Evolutionary conservation across 225 moss, liverwort and hornwort species (phyloP), one percentile per base, ranked within the genome.

Genomic region (Thuidium tamariscinum): DNA sequence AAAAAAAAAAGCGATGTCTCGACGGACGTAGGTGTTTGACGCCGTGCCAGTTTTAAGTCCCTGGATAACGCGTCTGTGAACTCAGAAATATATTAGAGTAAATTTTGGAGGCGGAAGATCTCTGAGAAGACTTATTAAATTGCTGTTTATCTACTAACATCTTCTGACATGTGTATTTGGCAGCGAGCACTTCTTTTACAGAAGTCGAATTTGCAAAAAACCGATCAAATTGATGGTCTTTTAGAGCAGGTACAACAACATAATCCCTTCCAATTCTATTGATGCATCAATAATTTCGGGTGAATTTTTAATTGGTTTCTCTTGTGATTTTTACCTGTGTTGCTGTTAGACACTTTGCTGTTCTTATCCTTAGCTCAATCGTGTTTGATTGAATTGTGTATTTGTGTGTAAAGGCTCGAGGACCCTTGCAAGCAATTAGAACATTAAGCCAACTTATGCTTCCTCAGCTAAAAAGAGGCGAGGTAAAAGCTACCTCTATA

Each of bases 391-490:
- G 61, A 34, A 83, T 89, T 59, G 52, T 90, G 64, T 81, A 36
- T 81, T 89, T 48, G 32, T 83, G 54, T 86, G 63, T 85, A 62
- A 76, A 97, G 97, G 97, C 94, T 81, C 93, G 92, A 84, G 97
- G 93, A 89, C 95, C 97, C 29, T 89, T 97, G 88, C 95, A 95
- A 93, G 95, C 94, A 60, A 93, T 97, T 81, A 91, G 97, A 87
- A 97, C 95, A 62, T 92, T 97, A 48, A 91, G 94, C 83, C 91
- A 97, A 89, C 93, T 97, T 84, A 93, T 97, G 87, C 92, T 97
- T 83, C 95, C 95, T 83, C 97, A 95, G 52, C 90, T 97, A 78
- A 95, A 94, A 94, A 92, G 93, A 97, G 95, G 97, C 95, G 97
- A 95, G 97, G 97, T 97, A 93, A 89, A 88, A 86, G 86, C 87